phyloP scores from a whole-genome alignment of 2,329 filamentous ascomycete genomes.

The Lasiodiplodia sp. region DNA sequence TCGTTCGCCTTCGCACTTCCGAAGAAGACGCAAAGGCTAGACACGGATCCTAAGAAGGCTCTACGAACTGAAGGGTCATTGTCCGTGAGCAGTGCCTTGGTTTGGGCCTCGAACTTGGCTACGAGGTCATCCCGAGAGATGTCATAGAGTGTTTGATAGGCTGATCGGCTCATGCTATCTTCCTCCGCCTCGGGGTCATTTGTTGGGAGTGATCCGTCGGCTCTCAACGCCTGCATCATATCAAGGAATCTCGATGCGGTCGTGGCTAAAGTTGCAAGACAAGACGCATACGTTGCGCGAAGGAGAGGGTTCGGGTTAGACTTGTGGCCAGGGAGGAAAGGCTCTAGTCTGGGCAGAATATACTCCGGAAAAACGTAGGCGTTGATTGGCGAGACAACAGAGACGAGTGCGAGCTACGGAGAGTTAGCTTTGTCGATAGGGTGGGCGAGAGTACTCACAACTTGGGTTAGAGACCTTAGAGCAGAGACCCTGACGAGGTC shows the following conservation, averaged over 20 bases:
- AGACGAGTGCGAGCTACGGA: conserved; percentile 74
- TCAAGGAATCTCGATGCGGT: conserved; percentile 87
- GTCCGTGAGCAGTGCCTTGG: conserved; percentile 89
- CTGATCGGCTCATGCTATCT: conserved; percentile 69
- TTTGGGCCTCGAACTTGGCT: conserved; percentile 84
- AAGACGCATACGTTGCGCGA: conserved; percentile 90
- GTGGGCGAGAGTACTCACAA: conserved; percentile 52
- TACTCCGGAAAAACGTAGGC: conserved; percentile 73
- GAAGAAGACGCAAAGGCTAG: conserved; percentile 93
- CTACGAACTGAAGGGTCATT: conserved; percentile 83
- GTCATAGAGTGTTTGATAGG: conserved; percentile 86
- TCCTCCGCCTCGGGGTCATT: conserved; percentile 82
- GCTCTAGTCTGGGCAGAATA: conserved; percentile 65
- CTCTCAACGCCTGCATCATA: conserved; percentile 85
- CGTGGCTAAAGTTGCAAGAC: conserved; percentile 84
- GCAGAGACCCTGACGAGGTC: conserved; percentile 87
- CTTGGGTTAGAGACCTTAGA: conserved; percentile 84
- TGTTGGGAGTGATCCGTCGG: conserved; percentile 80
- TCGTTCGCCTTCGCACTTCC: conserved; percentile 91
- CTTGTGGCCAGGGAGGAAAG: conserved; percentile 58
- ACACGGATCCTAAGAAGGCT: conserved; percentile 90
- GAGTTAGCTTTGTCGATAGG: conserved; percentile 20
- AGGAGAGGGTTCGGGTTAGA: conserved; percentile 72
- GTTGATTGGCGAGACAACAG: conserved; percentile 80
- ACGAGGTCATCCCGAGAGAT: conserved; percentile 83